These are phyloP conservation scores for Stentor roeselii DNA, from an alignment of 73 alveolate species.

Conservation along the genomic window DNA sequence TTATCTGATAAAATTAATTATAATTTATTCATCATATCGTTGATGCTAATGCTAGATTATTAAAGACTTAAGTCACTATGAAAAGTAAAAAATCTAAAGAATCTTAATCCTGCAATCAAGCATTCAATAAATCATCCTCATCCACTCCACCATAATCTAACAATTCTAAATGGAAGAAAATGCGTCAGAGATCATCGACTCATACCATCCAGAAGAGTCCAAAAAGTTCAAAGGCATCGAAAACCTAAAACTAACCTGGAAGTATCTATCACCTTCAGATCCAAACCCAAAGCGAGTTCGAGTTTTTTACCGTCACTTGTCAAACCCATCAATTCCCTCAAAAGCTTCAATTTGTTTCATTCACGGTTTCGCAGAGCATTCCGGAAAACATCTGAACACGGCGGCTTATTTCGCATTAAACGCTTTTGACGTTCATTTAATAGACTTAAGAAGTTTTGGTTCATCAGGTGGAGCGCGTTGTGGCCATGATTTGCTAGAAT, in stretches of 20 bases:
- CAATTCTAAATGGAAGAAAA: conserved; percentile 25
- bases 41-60: too few species aligned
- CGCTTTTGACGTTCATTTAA: conserved; percentile 69
- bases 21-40: too few species aligned
- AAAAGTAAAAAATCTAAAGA: too few species aligned
- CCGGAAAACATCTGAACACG: conserved; percentile 63
- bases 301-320: not conserved
- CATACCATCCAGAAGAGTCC: conserved; percentile 9
- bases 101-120: too few species aligned
- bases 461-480: conserved; percentile 45
- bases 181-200: not conserved
- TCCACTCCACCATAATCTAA: too few species aligned
- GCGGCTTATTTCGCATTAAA: conserved; percentile 66
- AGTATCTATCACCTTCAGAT: not conserved
- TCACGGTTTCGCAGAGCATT: conserved; percentile 88
- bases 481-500: conserved; percentile 30
- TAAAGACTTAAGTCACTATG: too few species aligned
- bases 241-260: not conserved
- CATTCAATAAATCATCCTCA: too few species aligned
- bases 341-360: conserved; percentile 66
- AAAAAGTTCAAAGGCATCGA: not conserved
- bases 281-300: not conserved
- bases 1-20: too few species aligned
- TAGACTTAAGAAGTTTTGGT: conserved; percentile 85
- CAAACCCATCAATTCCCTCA: not conserved